phyloP scores from a whole-genome alignment of 306 rosid species.

The Trifolium dubium region DNA sequence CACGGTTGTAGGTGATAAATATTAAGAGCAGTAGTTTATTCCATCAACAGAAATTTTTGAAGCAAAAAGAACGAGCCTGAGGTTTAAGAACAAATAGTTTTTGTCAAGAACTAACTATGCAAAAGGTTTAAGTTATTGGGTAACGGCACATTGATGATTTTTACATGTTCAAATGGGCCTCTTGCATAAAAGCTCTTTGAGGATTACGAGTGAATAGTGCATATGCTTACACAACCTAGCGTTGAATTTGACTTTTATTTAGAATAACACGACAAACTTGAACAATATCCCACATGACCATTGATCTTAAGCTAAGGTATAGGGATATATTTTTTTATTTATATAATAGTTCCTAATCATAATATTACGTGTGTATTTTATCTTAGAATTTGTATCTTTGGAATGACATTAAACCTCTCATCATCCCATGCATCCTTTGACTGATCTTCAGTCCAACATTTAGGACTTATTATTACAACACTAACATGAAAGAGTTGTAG shows the following conservation, averaged over 20 bases:
- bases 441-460: slow-evolving; percentile 1
- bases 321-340: background rate
- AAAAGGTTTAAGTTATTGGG: slow-evolving; percentile 4
- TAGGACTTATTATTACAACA: background rate
- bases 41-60: slow-evolving; percentile 23
- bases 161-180: background rate
- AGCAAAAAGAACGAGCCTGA: background rate
- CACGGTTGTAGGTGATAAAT: background rate
- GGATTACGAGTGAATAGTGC: background rate
- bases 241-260: slow-evolving; percentile 13
- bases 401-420: slow-evolving; percentile 14
- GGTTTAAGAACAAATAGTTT: slow-evolving; percentile 1
- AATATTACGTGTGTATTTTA: background rate
- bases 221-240: background rate
- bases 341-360: background rate
- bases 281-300: slow-evolving; percentile 3
- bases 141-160: background rate
- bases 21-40: background rate
- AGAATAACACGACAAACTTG: background rate
- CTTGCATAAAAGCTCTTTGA: background rate
- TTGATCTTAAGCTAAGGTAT: background rate
- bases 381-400: background rate
- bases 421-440: slow-evolving; percentile 1
- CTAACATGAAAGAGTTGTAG: background rate
- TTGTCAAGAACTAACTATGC: background rate